Conservation (phyloP, 331 rosid species). For the Acacia pycnantha region DNA sequence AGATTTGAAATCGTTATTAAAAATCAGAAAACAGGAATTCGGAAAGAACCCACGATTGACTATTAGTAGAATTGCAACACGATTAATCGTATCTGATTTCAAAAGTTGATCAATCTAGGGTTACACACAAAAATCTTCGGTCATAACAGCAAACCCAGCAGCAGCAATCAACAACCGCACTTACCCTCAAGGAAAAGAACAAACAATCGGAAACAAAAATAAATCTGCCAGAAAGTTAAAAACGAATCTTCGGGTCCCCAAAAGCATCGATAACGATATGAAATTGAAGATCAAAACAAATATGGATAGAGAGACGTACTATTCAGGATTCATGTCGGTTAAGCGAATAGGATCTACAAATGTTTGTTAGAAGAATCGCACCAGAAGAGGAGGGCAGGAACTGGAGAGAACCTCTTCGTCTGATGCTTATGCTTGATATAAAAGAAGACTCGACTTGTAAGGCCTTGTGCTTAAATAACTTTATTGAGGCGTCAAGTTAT, state of each 20-base stretch:
- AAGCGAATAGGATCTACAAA: conserved; percentile 7
- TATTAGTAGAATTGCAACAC: background rate
- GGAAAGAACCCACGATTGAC: background rate
- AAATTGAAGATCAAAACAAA: background rate
- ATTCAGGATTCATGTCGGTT: conserved; percentile 47
- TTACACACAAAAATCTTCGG: background rate
- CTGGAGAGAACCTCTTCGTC: background rate
- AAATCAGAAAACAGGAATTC: background rate
- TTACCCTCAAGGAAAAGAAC: background rate
- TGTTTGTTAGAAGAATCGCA: background rate
- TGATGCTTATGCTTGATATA: background rate
- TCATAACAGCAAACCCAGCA: background rate
- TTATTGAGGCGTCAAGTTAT: background rate
- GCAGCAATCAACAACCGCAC: background rate
- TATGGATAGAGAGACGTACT: conserved; percentile 25
- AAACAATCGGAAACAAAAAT: background rate
- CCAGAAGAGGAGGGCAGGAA: background rate
- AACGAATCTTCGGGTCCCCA: background rate
- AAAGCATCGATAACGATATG: background rate
- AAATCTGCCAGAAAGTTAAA: background rate
- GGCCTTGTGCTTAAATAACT: background rate
- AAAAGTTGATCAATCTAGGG: conserved; percentile 41
- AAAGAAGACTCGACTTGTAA: background rate
- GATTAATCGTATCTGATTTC: background rate
- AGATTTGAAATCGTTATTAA: background rate